Evolutionary conservation across 306 rosid species (phyloP), one percentile per base, ranked within the genome.

Genomic region (Betula pendula): DNA sequence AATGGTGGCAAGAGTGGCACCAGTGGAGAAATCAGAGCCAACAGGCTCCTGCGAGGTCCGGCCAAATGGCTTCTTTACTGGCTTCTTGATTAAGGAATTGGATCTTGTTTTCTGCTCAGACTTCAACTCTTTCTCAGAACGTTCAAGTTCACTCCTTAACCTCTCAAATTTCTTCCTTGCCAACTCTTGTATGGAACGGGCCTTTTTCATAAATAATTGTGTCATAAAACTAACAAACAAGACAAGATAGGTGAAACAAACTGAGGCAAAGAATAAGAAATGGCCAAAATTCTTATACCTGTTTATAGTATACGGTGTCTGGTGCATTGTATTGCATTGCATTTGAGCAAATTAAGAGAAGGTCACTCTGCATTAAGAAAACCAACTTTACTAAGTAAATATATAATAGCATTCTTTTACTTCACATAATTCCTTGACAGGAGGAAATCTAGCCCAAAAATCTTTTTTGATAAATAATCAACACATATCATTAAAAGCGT

Each of bases 251-350:
- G 29, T 17, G 49, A 55, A 58, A 76, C 49, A 31, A 71, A 71
- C 49, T 27, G 35, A 29, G 50, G 73, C 31, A 74, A 13, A 20
- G 62, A 81, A 63, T 25, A 60, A 52, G 19, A 59, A 27, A 4
- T 67, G 52, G 15, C n/a, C 25, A 33, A 63, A 77, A 74, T 56
- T 69, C 58, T 50, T 48, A 24, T 84, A 96, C 99, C 98, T 96
- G 98, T 86, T 90, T 92, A 80, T 96, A 84, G 89, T 96, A 96
- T 84, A 96, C 79, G 19, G 99, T 96, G 45, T 96, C 99, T 0
- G 98, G 72, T 5, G 96, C 79, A 87, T 96, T 96, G 84, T 92
- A 96, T 80, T 90, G 96, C 98, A 91, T 96, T 74, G 99, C 98
- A 68, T 96, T 96, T 73, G 96, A 88, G 86, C 97, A 96, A 70